These are phyloP conservation scores for Pseudogymnoascus sp. DNA, from an alignment of 2,329 filamentous ascomycete species.

Conservation along the genomic window DNA sequence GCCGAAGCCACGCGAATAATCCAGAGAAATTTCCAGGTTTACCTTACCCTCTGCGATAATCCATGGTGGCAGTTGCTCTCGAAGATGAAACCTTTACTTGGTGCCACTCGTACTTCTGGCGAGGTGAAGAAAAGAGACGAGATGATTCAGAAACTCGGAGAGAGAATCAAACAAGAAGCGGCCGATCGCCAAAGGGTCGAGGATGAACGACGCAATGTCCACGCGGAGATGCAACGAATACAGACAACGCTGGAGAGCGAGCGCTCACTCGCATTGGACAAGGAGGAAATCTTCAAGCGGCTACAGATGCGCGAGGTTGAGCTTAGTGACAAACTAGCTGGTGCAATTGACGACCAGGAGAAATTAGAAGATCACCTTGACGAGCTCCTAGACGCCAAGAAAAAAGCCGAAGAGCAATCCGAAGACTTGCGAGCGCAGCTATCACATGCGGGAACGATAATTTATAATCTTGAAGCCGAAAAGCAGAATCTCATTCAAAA, in stretches of 20 bases:
- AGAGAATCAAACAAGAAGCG: slow-evolving; percentile 70
- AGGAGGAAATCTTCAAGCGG: slow-evolving; percentile 98
- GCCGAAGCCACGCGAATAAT: slow-evolving; percentile 93
- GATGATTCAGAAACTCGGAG: slow-evolving; percentile 78
- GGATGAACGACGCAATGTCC: slow-evolving; percentile 79
- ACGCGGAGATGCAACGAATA: slow-evolving; percentile 78
- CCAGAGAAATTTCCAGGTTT: slow-evolving; percentile 86
- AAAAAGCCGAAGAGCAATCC: slow-evolving; percentile 75
- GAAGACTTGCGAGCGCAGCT: slow-evolving; percentile 71
- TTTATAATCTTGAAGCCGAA: slow-evolving; percentile 75
- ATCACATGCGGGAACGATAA: slow-evolving; percentile 83
- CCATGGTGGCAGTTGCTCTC: slow-evolving; percentile 97
- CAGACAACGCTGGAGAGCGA: slow-evolving; percentile 95
- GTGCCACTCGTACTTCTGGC: slow-evolving; percentile 79
- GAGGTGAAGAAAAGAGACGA: slow-evolving; percentile 95
- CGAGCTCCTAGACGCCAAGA: slow-evolving; percentile 78
- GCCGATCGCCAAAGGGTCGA: slow-evolving; percentile 71
- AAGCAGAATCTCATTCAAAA: slow-evolving; percentile 65
- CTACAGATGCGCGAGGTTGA: slow-evolving; percentile 85
- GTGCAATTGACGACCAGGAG: slow-evolving; percentile 89
- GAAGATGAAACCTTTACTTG: slow-evolving; percentile 89
- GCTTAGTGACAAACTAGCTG: slow-evolving; percentile 83
- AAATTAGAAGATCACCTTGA: slow-evolving; percentile 89
- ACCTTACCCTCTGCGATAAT: slow-evolving; percentile 79
- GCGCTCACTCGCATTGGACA: slow-evolving; percentile 87